phyloP scores from a whole-genome alignment of 305 asterid genomes.

The Nicotiana rustica region DNA sequence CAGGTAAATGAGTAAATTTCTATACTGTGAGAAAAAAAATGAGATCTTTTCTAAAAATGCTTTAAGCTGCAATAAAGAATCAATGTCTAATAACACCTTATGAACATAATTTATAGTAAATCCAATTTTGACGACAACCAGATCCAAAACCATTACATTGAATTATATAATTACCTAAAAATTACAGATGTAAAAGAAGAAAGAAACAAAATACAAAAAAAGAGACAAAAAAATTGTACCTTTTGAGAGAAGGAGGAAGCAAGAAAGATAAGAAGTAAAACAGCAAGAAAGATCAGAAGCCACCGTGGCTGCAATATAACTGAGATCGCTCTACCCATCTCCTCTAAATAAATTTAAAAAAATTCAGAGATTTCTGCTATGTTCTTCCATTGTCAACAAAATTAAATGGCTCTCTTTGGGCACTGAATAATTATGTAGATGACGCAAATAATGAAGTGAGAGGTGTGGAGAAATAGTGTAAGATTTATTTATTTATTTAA shows the following conservation, averaged over 20 bases:
- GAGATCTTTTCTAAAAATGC: background rate
- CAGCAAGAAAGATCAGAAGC: constrained; percentile 43
- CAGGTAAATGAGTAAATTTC: background rate
- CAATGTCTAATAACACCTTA: background rate
- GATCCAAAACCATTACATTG: constrained; percentile 1
- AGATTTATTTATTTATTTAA: background rate
- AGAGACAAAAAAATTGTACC: constrained; percentile 36
- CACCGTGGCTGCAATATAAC: constrained; percentile 48
- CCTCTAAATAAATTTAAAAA: background rate
- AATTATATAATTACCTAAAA: background rate
- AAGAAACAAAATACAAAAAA: background rate
- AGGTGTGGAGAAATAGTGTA: constrained; percentile 6
- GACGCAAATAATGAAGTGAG: background rate
- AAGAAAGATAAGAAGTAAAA: constrained; percentile 43
- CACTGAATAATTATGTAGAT: background rate
- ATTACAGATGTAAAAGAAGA: constrained; percentile 5
- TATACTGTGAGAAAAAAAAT: background rate
- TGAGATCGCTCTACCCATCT: constrained; percentile 52
- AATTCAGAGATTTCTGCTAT: constrained; percentile 13
- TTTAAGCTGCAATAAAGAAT: background rate
- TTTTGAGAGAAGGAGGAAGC: constrained; percentile 46
- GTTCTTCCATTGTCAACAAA: background rate
- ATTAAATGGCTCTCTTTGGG: background rate
- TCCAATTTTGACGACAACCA: background rate
- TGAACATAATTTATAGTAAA: background rate